Conservation (phyloP, 1,284 basidiomycete genomes). For the Cryptococcus floricola region DNA sequence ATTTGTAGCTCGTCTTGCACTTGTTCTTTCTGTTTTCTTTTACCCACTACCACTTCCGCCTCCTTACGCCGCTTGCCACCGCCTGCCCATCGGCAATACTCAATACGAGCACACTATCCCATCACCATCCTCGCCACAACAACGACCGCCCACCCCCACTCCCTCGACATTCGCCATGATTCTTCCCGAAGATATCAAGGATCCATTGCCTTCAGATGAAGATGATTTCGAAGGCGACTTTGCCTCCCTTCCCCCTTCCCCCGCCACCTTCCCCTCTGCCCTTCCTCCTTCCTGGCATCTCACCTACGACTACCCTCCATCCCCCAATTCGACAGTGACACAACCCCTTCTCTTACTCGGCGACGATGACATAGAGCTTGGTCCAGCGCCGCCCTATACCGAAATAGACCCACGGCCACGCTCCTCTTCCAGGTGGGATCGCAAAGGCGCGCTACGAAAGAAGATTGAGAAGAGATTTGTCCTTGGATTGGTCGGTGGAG, state of each 20-base stretch:
- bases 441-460: conserved; percentile 1
- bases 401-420: conserved; percentile 1
- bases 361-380: conserved; percentile 11
- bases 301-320: conserved; percentile 4
- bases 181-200: conserved; percentile 20
- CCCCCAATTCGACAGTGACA: conserved; percentile 3
- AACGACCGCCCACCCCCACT: too few species aligned
- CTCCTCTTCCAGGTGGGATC: neutral
- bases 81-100: too few species aligned
- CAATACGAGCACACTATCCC: too few species aligned
- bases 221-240: conserved; percentile 22
- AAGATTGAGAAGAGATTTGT: conserved; percentile 7
- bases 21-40: too few species aligned
- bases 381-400: conserved; percentile 15
- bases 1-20: too few species aligned
- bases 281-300: neutral
- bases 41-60: too few species aligned
- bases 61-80: neutral
- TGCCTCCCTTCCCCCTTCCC: conserved; percentile 6
- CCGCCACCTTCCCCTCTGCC: neutral
- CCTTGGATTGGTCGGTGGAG: neutral
- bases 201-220: conserved; percentile 10
- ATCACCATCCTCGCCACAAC: too few species aligned
- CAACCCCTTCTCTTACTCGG: conserved; percentile 5
- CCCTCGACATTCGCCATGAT: conserved; percentile 10